A percentile compares a stretch with the other conserved stretches of the same genome.
Evolutionary conservation across 495 filamentous ascomycete species (phyloP).

Genomic region (Astrothelium subdiscretum): DNA sequence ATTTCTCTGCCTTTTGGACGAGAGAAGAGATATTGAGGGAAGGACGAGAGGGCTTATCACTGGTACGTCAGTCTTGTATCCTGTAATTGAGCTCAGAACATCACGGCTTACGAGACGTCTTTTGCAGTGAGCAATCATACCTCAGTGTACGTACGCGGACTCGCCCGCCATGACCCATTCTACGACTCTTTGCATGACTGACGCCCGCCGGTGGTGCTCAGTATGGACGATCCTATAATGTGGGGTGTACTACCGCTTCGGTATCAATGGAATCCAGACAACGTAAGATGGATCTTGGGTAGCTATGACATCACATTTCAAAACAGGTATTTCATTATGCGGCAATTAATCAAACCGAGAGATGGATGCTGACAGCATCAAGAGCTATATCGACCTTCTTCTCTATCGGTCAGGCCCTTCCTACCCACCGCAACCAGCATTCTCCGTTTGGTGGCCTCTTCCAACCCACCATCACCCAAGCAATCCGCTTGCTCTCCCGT

Average conservation of each 20-base stretch:
- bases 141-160: conserved; percentile 69
- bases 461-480: conserved; percentile 78
- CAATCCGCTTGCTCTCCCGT: conserved; percentile 68
- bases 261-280: conserved; percentile 56
- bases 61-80: conserved; percentile 43
- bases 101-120: conserved; percentile 1
- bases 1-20: conserved; percentile 69
- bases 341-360: background rate
- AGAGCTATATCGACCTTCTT: conserved; percentile 61
- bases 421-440: conserved; percentile 70
- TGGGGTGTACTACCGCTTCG: conserved; percentile 76
- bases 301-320: conserved; percentile 89
- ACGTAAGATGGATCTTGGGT: conserved; percentile 75
- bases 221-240: conserved; percentile 85
- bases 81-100: conserved; percentile 1
- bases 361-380: conserved; percentile 1
- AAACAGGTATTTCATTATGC: conserved; percentile 38
- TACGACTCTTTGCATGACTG: conserved; percentile 1
- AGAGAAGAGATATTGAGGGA: conserved; percentile 52
- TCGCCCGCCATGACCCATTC: background rate
- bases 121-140: conserved; percentile 84
- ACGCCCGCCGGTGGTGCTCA: conserved; percentile 26
- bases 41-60: conserved; percentile 74
- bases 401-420: conserved; percentile 73
- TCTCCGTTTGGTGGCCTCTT: conserved; percentile 67